Conservation (phyloP, 257 asterid genomes). For the Thymus mandschuricus region DNA sequence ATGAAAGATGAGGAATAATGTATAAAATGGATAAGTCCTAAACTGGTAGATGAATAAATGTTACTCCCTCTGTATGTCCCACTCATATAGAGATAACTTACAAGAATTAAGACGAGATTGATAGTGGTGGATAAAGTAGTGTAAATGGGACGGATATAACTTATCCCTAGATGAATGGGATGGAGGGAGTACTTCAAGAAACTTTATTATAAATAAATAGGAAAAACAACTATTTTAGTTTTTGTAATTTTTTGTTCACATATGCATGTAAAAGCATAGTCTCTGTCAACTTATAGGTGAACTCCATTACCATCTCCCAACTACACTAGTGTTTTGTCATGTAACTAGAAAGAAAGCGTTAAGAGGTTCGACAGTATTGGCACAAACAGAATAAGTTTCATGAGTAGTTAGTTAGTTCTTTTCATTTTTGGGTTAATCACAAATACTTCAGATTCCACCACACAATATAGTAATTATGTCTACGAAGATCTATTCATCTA, state of each 20-base stretch:
- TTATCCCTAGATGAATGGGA: too few species aligned
- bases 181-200: background rate
- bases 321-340: background rate
- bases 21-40: background rate
- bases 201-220: too few species aligned
- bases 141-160: too few species aligned
- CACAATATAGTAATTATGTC: conserved; percentile 25
- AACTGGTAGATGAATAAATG: background rate
- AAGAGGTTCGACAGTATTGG: background rate
- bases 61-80: too few species aligned
- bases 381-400: background rate
- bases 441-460: conserved; percentile 21
- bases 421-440: conserved; percentile 8
- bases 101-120: too few species aligned
- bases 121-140: too few species aligned
- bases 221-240: too few species aligned
- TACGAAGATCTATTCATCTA: conserved; percentile 1
- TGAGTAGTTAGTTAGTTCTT: background rate
- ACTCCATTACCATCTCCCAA: background rate
- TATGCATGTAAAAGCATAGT: background rate
- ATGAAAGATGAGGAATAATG: background rate
- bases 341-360: background rate
- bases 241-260: too few species aligned
- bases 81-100: too few species aligned
- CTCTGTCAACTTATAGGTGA: background rate